These are phyloP conservation scores for Vanrija sp. DNA, from an alignment of 1,284 basidiomycete genomes.

Conservation along the genomic window DNA sequence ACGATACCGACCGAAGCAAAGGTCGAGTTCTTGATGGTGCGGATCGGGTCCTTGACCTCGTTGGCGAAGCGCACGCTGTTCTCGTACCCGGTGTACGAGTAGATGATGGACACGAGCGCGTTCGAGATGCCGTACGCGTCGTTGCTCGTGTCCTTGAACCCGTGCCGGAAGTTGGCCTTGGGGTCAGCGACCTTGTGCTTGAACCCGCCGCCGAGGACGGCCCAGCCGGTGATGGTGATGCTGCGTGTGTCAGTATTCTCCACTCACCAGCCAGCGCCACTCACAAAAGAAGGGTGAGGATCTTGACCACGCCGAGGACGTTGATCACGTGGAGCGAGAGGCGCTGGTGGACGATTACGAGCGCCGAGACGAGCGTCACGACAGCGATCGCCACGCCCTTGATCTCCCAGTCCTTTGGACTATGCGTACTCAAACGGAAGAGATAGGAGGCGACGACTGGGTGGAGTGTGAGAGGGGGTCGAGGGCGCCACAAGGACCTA, in stretches of 20 bases:
- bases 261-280: no score
- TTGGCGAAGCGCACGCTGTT: constrained; percentile 54
- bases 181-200: constrained; percentile 53
- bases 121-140: constrained; percentile 53
- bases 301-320: not conserved
- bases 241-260: no score
- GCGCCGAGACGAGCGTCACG: not conserved
- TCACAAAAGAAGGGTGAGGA: not conserved
- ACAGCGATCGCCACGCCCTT: constrained; percentile 10
- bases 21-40: constrained; percentile 29
- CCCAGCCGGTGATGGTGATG: constrained; percentile 52
- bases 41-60: constrained; percentile 47
- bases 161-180: constrained; percentile 53
- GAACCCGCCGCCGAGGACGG: constrained; percentile 51
- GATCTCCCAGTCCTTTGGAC: constrained; percentile 16
- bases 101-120: constrained; percentile 19
- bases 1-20: constrained; percentile 26
- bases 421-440: constrained; percentile 18
- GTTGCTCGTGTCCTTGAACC: constrained; percentile 52
- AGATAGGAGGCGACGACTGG: constrained; percentile 22
- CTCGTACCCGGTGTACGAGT: constrained; percentile 45
- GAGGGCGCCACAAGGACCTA: no score
- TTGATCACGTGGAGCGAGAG: not conserved
- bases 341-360: not conserved
- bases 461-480: no score